A percentile compares a stretch with the other conserved stretches of the same genome.
phyloP scores from a whole-genome alignment of 2,329 filamentous ascomycete genomes.

The Fusarium sacchari region DNA sequence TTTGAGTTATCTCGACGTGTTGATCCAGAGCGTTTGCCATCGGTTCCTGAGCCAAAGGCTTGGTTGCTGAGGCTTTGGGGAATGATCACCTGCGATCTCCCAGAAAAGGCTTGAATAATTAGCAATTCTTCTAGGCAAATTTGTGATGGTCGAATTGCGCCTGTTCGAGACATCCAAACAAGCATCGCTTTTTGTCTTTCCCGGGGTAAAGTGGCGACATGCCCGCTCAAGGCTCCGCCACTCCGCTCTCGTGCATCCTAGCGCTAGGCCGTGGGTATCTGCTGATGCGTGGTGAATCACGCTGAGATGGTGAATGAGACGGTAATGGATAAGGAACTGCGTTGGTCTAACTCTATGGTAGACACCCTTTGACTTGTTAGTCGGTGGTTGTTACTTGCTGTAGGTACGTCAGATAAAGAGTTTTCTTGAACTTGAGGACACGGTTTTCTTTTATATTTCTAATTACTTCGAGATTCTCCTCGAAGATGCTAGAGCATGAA shows the following conservation, averaged over 20 bases:
- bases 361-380: background rate
- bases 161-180: constrained; percentile 3
- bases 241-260: constrained; percentile 27
- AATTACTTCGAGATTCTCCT: constrained; percentile 22
- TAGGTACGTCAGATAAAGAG: background rate
- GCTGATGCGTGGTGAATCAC: constrained; percentile 26
- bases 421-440: background rate
- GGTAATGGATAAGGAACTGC: constrained; percentile 29
- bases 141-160: background rate
- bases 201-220: constrained; percentile 41
- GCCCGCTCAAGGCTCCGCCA: constrained; percentile 22
- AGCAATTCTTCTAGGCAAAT: background rate
- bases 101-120: background rate
- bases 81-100: constrained; percentile 23
- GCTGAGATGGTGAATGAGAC: constrained; percentile 9
- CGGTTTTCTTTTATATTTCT: background rate
- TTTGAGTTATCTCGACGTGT: constrained; percentile 5
- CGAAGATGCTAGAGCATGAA: constrained; percentile 17
- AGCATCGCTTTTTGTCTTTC: constrained; percentile 21
- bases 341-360: constrained; percentile 11
- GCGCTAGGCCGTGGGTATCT: constrained; percentile 23
- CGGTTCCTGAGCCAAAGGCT: constrained; percentile 32
- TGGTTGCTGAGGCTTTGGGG: constrained; percentile 7
- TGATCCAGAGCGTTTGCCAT: constrained; percentile 6
- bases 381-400: background rate